phyloP scores from a whole-genome alignment of 495 filamentous ascomycete genomes.

The Aspergillus sclerotiicarbonarius region DNA sequence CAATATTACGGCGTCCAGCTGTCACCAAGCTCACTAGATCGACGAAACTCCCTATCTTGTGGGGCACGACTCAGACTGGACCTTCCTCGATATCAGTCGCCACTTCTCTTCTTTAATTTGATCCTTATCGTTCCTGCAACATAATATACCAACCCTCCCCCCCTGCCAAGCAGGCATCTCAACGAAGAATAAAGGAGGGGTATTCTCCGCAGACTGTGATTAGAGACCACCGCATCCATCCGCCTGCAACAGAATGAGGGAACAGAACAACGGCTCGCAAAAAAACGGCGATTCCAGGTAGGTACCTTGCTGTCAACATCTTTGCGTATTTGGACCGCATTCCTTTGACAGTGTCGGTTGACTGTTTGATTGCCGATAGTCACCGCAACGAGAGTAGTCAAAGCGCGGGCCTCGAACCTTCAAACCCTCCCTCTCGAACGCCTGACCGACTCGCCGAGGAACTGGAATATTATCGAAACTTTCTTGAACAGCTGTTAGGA shows the following conservation, averaged over 20 bases:
- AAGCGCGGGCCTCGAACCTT: conserved; percentile 2
- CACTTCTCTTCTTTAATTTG: background rate
- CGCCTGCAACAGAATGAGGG: background rate
- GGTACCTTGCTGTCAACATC: background rate
- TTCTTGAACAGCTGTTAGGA: conserved; percentile 31
- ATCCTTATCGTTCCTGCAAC: background rate
- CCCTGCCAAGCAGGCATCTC: background rate
- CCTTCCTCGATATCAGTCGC: background rate
- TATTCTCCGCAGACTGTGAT: background rate
- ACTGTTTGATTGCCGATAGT: conserved; percentile 1
- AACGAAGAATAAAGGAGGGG: background rate
- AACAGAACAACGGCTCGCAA: background rate
- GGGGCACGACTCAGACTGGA: conserved; percentile 2
- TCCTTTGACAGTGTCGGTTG: background rate
- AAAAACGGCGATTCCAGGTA: background rate
- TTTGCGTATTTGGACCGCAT: background rate
- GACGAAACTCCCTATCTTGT: background rate
- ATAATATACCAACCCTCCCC: background rate
- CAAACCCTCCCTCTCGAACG: background rate
- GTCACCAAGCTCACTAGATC: conserved; percentile 5
- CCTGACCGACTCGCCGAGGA: conserved; percentile 7
- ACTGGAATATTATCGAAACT: conserved; percentile 26
- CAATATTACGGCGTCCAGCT: conserved; percentile 1
- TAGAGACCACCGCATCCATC: background rate
- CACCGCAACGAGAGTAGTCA: conserved; percentile 6